Evolutionary conservation across 2,329 filamentous ascomycete species (phyloP).

Genomic region (Alternaria gaisen): DNA sequence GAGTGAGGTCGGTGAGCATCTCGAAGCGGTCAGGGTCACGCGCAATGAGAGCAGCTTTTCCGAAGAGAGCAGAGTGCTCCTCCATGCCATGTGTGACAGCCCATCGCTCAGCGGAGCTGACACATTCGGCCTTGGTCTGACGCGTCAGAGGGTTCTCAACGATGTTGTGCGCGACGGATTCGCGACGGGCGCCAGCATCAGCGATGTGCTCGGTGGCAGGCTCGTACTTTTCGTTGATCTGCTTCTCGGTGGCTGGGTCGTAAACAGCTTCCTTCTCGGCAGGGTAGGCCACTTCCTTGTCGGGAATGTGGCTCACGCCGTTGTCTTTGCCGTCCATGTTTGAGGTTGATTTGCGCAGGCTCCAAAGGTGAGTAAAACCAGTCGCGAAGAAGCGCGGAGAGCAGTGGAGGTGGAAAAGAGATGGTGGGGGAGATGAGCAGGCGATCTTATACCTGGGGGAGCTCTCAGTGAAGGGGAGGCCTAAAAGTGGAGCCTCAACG

Average conservation of each 20-base stretch:
- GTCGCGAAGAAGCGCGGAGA: background rate
- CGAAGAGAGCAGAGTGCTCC: conserved; percentile 67
- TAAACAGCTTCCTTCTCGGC: conserved; percentile 3
- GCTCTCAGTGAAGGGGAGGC: conserved; percentile 14
- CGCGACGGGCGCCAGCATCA: conserved; percentile 40
- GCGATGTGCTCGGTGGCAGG: conserved; percentile 13
- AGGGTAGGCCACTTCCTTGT: conserved; percentile 9
- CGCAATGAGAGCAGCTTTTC: conserved; percentile 77
- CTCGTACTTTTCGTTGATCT: background rate
- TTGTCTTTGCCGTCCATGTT: conserved; percentile 17
- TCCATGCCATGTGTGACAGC: conserved; percentile 66
- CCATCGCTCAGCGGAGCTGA: conserved; percentile 68
- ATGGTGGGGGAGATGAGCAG: conserved; percentile 7
- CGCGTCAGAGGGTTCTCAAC: conserved; percentile 51
- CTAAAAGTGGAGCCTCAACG: conserved; percentile 18
- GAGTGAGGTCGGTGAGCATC: conserved; percentile 66
- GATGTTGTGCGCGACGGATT: conserved; percentile 57
- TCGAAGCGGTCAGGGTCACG: conserved; percentile 73
- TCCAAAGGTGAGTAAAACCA: background rate
- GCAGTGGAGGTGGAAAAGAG: conserved; percentile 5
- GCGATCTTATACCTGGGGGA: conserved; percentile 15
- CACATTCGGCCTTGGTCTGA: conserved; percentile 60
- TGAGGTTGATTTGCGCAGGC: background rate
- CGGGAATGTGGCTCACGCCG: conserved; percentile 3
- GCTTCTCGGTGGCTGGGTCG: conserved; percentile 10